These are phyloP conservation scores for Angophora floribunda DNA, from an alignment of 345 rosid species.

Conservation along the genomic window DNA sequence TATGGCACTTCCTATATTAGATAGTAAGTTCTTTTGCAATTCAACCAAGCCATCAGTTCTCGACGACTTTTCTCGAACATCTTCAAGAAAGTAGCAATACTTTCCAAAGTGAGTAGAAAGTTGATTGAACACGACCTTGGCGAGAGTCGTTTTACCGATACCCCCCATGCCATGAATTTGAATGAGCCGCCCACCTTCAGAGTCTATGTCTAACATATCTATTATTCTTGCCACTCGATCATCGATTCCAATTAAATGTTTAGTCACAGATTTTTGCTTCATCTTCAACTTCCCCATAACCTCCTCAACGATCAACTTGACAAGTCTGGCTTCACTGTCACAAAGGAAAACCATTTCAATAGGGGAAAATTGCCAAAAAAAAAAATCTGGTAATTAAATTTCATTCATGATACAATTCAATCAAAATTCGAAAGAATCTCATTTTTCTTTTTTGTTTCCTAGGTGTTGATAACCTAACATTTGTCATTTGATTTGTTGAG, in stretches of 20 bases:
- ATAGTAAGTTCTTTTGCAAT: neutral
- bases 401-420: neutral
- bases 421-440: fast-evolving
- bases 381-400: neutral
- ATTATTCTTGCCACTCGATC: neutral
- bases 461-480: neutral
- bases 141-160: neutral
- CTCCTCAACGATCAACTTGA: neutral
- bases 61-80: neutral
- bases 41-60: neutral
- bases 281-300: neutral
- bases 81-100: neutral
- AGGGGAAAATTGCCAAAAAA: too few species aligned
- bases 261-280: neutral
- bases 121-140: neutral
- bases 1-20: neutral
- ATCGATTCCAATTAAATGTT: neutral
- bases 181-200: neutral
- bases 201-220: neutral
- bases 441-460: too few species aligned
- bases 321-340: neutral
- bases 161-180: neutral
- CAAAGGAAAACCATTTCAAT: neutral
- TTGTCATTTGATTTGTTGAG: too few species aligned
- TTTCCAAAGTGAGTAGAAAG: neutral